Conservation (phyloP, 495 filamentous ascomycete species). For the Bacidia gigantensis region DNA sequence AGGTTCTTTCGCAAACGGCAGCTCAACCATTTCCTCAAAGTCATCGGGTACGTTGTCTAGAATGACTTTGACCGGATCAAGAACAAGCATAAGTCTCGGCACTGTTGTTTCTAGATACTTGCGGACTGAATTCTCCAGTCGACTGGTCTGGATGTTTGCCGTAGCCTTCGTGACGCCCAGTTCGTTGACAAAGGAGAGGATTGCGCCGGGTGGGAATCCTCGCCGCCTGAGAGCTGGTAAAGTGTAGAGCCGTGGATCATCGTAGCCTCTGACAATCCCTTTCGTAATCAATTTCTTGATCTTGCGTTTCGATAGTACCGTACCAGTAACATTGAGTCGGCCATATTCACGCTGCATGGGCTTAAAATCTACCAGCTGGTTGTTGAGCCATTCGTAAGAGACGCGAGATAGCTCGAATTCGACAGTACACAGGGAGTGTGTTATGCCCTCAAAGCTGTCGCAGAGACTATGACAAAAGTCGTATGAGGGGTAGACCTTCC, state of each 20-base stretch:
- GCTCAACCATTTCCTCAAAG: slow-evolving; percentile 43
- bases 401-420: slow-evolving; percentile 65
- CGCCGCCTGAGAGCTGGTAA: slow-evolving; percentile 71
- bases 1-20: slow-evolving; percentile 67
- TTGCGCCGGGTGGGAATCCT: slow-evolving; percentile 74
- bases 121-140: slow-evolving; percentile 68
- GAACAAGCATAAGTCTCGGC: slow-evolving; percentile 68
- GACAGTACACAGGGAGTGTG: slow-evolving; percentile 79
- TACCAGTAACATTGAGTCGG: slow-evolving; percentile 66
- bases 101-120: slow-evolving; percentile 72
- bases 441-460: slow-evolving; percentile 77
- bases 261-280: slow-evolving; percentile 66
- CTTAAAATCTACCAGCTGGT: slow-evolving; percentile 59
- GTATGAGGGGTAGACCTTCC: slow-evolving; percentile 82
- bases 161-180: slow-evolving; percentile 71
- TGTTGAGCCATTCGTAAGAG: slow-evolving; percentile 81
- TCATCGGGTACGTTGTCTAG: slow-evolving; percentile 61
- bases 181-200: slow-evolving; percentile 76
- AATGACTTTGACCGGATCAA: slow-evolving; percentile 56
- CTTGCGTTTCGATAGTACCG: slow-evolving; percentile 72
- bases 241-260: slow-evolving; percentile 81
- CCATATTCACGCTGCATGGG: slow-evolving; percentile 80
- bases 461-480: slow-evolving; percentile 86
- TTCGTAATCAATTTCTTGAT: slow-evolving; percentile 63
- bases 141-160: slow-evolving; percentile 55